phyloP scores from a whole-genome alignment of 1,284 basidiomycete species.

The Rhodotorula sp. region DNA sequence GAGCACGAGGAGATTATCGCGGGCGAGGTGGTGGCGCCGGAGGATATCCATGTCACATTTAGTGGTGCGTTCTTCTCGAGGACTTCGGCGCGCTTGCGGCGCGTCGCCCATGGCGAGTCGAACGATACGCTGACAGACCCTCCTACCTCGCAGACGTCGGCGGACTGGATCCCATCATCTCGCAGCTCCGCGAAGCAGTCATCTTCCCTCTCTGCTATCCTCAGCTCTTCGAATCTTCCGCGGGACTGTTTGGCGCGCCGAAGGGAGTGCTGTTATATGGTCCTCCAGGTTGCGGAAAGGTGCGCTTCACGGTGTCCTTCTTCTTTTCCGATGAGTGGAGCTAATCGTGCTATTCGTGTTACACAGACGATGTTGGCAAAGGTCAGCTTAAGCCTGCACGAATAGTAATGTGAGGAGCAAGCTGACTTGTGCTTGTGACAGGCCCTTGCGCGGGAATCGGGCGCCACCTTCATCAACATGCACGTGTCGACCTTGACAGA shows the following conservation, averaged over 20 bases:
- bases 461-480: constrained; percentile 77
- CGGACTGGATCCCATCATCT: constrained; percentile 90
- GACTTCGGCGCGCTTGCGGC: not conserved
- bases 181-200: constrained; percentile 87
- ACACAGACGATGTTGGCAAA: constrained; percentile 47
- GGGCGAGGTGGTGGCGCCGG: constrained; percentile 78
- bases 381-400: not conserved
- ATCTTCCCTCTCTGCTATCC: constrained; percentile 95
- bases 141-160: constrained; percentile 66
- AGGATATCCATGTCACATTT: constrained; percentile 73
- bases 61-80: constrained; percentile 55
- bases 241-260: constrained; percentile 60
- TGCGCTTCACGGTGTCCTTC: too few relatives aligned
- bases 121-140: too few relatives aligned
- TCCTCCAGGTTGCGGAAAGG: constrained; percentile 50
- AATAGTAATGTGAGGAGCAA: too few relatives aligned
- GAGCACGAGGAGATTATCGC: constrained; percentile 82
- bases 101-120: not conserved
- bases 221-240: constrained; percentile 68
- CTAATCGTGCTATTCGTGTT: too few relatives aligned
- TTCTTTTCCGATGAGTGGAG: too few relatives aligned
- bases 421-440: not conserved
- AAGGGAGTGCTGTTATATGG: constrained; percentile 56
- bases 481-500: constrained; percentile 55
- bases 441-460: constrained; percentile 76